phyloP scores from a whole-genome alignment of 345 rosid genomes.

The Adansonia digitata region DNA sequence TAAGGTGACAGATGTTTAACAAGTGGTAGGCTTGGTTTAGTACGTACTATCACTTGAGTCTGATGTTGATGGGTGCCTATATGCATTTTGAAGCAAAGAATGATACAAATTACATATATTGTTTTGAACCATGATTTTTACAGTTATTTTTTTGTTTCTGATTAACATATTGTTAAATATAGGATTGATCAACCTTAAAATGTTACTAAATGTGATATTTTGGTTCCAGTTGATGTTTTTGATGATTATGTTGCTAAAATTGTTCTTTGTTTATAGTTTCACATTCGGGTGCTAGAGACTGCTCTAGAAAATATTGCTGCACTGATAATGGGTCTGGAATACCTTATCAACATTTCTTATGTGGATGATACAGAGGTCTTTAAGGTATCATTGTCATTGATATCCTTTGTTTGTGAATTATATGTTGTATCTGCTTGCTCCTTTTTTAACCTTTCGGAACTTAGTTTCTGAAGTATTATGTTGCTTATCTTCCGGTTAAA shows the following conservation, averaged over 20 bases:
- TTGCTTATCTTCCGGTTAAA: too few relatives aligned
- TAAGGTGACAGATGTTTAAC: not conserved
- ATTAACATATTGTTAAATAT: too few relatives aligned
- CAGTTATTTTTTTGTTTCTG: too few relatives aligned
- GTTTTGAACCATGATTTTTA: too few relatives aligned
- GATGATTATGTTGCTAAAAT: slow-evolving; percentile 5
- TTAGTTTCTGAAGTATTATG: not conserved
- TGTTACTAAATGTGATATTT: too few relatives aligned
- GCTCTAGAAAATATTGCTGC: slow-evolving; percentile 59
- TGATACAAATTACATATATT: too few relatives aligned
- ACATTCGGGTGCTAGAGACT: slow-evolving; percentile 77
- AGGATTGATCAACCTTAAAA: not conserved
- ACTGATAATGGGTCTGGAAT: slow-evolving; percentile 79
- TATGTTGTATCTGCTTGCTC: not conserved
- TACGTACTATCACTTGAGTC: too few relatives aligned
- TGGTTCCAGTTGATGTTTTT: not conserved
- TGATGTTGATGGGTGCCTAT: not conserved
- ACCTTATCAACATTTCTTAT: slow-evolving; percentile 80
- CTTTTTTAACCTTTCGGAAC: not conserved
- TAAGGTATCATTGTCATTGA: slow-evolving; percentile 47
- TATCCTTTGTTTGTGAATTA: not conserved
- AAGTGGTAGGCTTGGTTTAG: not conserved
- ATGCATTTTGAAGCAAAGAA: not conserved
- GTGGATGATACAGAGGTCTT: slow-evolving; percentile 99
- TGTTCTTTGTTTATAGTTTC: slow-evolving; percentile 43